Evolutionary conservation across 768 basidiomycete species (phyloP).

Genomic region (Suillus plorans): DNA sequence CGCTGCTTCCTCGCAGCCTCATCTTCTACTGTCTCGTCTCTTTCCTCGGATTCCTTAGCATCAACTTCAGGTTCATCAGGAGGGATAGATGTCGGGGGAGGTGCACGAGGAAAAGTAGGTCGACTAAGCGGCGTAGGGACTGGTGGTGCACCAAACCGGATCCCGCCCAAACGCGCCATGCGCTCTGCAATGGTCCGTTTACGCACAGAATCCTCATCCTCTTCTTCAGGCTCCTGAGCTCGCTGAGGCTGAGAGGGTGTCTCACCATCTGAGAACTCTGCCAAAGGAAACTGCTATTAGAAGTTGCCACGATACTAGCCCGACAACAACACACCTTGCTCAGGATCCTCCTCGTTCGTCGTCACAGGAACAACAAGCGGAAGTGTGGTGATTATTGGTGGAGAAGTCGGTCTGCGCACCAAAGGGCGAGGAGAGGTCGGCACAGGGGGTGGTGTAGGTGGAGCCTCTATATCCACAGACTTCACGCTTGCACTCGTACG

Average conservation of each 20-base stretch:
- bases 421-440: conserved; percentile 18
- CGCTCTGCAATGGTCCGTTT: conserved; percentile 82
- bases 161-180: conserved; percentile 92
- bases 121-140: conserved; percentile 34
- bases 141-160: conserved; percentile 75
- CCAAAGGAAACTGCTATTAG: neutral
- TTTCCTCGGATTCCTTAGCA: conserved; percentile 24
- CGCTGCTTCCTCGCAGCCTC: conserved; percentile 55
- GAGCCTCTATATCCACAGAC: conserved; percentile 1
- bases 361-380: conserved; percentile 1
- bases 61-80: conserved; percentile 24
- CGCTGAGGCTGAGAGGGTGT: conserved; percentile 1
- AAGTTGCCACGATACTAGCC: neutral
- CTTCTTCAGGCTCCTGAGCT: conserved; percentile 11
- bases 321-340: conserved; percentile 1
- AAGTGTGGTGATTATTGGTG: conserved; percentile 25
- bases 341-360: conserved; percentile 3
- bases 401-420: conserved; percentile 16
- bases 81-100: conserved; percentile 34
- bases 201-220: conserved; percentile 50
- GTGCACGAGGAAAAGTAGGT: conserved; percentile 38
- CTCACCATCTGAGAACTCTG: neutral
- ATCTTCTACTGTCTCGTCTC: conserved; percentile 55
- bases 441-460: conserved; percentile 18
- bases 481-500: conserved; percentile 21